A percentile compares a stretch with the other conserved stretches of the same genome.
These are phyloP conservation scores for Metschnikowia cubensis DNA, from an alignment of 805 yeast species.

Conservation along the genomic window DNA sequence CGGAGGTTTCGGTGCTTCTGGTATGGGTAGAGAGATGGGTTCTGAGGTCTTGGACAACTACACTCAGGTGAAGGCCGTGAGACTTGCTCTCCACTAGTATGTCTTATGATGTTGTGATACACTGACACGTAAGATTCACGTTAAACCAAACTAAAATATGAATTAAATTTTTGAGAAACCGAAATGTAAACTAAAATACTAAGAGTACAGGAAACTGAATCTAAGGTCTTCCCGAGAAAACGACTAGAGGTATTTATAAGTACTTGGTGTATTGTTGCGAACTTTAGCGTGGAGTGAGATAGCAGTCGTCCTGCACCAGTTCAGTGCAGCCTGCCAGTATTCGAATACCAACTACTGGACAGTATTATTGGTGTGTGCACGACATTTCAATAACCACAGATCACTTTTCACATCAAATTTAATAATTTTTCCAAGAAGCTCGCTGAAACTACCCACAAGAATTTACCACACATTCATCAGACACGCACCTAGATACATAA, in stretches of 20 bases:
- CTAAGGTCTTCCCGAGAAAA: no score
- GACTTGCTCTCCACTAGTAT: conserved; percentile 39
- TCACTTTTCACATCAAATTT: no score
- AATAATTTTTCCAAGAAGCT: no score
- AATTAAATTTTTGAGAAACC: background rate
- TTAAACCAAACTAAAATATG: background rate
- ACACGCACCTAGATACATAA: no score
- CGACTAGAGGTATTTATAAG: no score
- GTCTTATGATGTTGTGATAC: background rate
- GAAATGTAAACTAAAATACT: no score
- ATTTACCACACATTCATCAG: no score
- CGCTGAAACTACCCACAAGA: no score
- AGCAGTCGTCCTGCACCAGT: background rate
- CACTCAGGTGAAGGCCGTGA: conserved; percentile 82
- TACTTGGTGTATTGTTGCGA: no score
- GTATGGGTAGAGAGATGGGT: conserved; percentile 92
- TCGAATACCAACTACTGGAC: no score
- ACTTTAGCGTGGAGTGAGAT: no score
- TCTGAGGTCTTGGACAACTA: conserved; percentile 80
- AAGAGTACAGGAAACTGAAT: no score
- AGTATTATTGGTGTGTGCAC: background rate
- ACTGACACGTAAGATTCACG: background rate
- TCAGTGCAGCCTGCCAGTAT: background rate
- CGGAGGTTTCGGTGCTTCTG: conserved; percentile 89
- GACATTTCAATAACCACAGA: background rate